These are phyloP conservation scores for Pulveroboletus sp. DNA, from an alignment of 1,284 basidiomycete species.

Conservation along the genomic window DNA sequence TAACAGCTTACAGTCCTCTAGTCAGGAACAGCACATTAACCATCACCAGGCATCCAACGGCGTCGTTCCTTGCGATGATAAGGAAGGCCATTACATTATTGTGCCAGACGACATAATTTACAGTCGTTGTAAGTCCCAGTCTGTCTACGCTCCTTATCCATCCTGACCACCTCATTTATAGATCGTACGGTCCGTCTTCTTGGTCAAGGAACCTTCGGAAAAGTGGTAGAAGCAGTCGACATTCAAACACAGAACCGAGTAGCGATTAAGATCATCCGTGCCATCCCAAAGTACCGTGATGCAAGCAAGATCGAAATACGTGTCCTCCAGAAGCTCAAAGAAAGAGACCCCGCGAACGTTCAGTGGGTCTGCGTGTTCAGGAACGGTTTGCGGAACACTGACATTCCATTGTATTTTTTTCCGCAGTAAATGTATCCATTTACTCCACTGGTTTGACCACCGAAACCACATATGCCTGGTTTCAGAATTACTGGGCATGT, in stretches of 20 bases:
- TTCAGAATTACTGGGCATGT: conserved; percentile 94
- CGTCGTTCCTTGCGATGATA: conserved; percentile 79
- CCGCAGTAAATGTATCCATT: conserved; percentile 93
- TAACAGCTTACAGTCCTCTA: conserved; percentile 26
- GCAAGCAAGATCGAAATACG: conserved; percentile 98
- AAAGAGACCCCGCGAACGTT: conserved; percentile 85
- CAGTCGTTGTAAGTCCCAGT: conserved; percentile 63
- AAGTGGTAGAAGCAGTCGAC: conserved; percentile 94
- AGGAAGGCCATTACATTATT: conserved; percentile 94
- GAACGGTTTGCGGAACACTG: conserved; percentile 4
- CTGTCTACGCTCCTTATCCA: neutral
- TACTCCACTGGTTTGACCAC: conserved; percentile 94
- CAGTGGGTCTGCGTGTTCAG: conserved; percentile 58
- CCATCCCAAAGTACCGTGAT: conserved; percentile 96
- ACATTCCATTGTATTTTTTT: conserved; percentile 8
- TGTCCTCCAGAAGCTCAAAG: conserved; percentile 89
- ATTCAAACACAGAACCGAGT: conserved; percentile 75
- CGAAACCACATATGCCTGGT: conserved; percentile 98
- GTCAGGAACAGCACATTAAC: conserved; percentile 19
- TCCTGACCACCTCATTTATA: conserved; percentile 34
- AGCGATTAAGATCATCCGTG: conserved; percentile 98
- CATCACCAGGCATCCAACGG: conserved; percentile 51
- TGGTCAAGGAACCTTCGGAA: conserved; percentile 98
- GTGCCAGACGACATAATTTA: conserved; percentile 85
- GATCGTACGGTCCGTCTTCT: conserved; percentile 89